A percentile compares a stretch with the other conserved stretches of the same genome.
phyloP scores from a whole-genome alignment of 768 basidiomycete genomes.

The Leccinum barrowsii region DNA sequence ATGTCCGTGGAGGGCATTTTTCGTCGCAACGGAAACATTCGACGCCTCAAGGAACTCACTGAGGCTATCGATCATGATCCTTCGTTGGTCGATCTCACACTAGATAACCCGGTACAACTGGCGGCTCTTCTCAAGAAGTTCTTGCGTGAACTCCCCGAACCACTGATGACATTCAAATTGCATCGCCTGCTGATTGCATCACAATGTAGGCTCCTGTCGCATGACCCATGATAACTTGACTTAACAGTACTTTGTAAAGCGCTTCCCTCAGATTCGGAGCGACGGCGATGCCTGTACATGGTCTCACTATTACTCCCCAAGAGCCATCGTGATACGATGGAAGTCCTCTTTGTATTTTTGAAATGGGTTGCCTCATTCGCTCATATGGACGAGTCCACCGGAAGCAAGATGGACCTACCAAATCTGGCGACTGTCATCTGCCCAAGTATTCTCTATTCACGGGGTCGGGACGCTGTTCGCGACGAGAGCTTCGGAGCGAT shows the following conservation, averaged over 20 bases:
- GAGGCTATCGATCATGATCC: slow-evolving; percentile 96
- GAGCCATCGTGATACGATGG: slow-evolving; percentile 94
- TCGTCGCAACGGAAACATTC: slow-evolving; percentile 96
- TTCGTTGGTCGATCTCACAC: slow-evolving; percentile 83
- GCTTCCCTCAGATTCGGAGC: slow-evolving; percentile 71
- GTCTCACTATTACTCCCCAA: slow-evolving; percentile 85
- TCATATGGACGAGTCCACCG: slow-evolving; percentile 95
- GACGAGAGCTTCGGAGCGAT: slow-evolving; percentile 94
- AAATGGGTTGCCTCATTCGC: slow-evolving; percentile 99
- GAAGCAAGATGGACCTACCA: slow-evolving; percentile 95
- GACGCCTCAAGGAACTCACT: slow-evolving; percentile 84
- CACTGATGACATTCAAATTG: slow-evolving; percentile 90
- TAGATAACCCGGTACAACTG: slow-evolving; percentile 95
- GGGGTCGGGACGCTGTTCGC: slow-evolving; percentile 77
- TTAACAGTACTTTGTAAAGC: slow-evolving; percentile 38
- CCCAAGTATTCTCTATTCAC: slow-evolving; percentile 94
- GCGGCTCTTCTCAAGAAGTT: slow-evolving; percentile 98
- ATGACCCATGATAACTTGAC: slow-evolving; percentile 4
- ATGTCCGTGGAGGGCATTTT: slow-evolving; percentile 99
- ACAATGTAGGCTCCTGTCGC: slow-evolving; percentile 59
- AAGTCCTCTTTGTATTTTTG: slow-evolving; percentile 95
- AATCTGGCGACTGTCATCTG: slow-evolving; percentile 97
- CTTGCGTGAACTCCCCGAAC: slow-evolving; percentile 93
- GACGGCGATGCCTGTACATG: slow-evolving; percentile 80
- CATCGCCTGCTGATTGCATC: slow-evolving; percentile 86